Base-by-base conservation (phyloP, 768 basidiomycete genomes). In the Xanthoconium purpureum region DNA sequence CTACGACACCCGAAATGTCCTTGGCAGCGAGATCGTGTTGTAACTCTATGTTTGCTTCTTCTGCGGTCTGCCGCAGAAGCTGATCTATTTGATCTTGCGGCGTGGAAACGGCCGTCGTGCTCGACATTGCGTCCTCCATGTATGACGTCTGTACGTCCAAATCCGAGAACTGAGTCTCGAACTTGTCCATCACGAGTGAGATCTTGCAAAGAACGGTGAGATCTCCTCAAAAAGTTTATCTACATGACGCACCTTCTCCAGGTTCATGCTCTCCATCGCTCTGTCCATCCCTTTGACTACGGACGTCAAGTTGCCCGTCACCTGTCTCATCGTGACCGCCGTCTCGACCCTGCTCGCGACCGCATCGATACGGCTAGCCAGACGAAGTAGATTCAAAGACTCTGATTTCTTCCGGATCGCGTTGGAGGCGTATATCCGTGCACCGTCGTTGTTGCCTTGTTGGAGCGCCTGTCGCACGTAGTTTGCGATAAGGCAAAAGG, bases 261-360 rank as follows among this genome's bases (percentile, higher is more conserved):
- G 82, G 77, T 99, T 98, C 97, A 99, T 99, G 73, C 80, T 89
- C 64, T 97, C 90, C 97, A 99, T 98, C 5, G 97, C 97, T 69
- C 89, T 91, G 71, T 99, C 97, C 97, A 99, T 98, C 35, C 94
- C 95, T 66, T 85, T 87, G 44, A 99, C 97, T 3, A 98, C 97
- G 36, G 87, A 88, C 15, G 93, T 87, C 96, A 99, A 97, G 71
- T 88, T 94, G 5, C 94, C 94, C 32, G 97, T 96, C 39, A 99
- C 90, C 73, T 92, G 84, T 47, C 92, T 84, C 93, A 99, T 98
- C 53, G 96, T 98, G 42, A 98, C 94, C 0, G 97, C 97, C 17
- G 97, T 98, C 76, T 99, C 97, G 1, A 99, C 95, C 28, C 96
- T 78, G 66, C 92, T 94, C 3, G 96, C 91, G 10, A 98, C 97